Percentiles rank a stretch among this genome's conserved stretches.
phyloP scores from a whole-genome alignment of 2,329 filamentous ascomycete genomes.

The Verruconis gallopava region DNA sequence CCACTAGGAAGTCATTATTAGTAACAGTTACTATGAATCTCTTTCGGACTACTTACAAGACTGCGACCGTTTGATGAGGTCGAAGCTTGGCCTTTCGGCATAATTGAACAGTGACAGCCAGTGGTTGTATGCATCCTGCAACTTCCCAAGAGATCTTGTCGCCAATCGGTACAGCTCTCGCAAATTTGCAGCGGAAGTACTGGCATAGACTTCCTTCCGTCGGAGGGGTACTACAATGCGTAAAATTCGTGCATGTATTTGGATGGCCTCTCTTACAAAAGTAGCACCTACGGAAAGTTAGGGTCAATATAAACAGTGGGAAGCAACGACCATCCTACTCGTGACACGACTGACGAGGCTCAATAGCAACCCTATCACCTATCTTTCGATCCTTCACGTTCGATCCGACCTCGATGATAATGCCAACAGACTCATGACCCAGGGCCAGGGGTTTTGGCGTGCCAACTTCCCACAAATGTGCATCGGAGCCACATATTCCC shows the following conservation, averaged over 20 bases:
- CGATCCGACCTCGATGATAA: not conserved
- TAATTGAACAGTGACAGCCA: not conserved
- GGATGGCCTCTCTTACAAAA: not conserved
- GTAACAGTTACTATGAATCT: not conserved
- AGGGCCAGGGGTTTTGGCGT: not conserved
- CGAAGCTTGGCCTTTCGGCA: not conserved
- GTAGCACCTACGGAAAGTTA: not conserved
- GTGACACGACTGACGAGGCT: not conserved
- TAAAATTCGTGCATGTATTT: not conserved
- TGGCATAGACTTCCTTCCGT: not conserved
- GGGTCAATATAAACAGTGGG: not conserved
- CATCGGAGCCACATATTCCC: not conserved
- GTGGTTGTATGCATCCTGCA: not conserved
- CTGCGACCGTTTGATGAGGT: conserved; percentile 16
- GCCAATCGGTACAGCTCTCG: not conserved
- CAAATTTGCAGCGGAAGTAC: not conserved
- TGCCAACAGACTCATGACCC: not conserved
- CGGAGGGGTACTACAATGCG: not conserved
- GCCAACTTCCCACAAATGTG: not conserved
- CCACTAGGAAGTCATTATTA: conserved; percentile 13
- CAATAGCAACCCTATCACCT: not conserved
- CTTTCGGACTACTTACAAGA: conserved; percentile 15
- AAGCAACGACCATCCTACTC: not conserved
- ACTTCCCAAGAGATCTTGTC: not conserved
- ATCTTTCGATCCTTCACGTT: not conserved